A percentile compares a stretch with the other conserved stretches of the same genome.
Conservation (phyloP, 192 early-diverging fungal species). For the Dissophora ornata region DNA sequence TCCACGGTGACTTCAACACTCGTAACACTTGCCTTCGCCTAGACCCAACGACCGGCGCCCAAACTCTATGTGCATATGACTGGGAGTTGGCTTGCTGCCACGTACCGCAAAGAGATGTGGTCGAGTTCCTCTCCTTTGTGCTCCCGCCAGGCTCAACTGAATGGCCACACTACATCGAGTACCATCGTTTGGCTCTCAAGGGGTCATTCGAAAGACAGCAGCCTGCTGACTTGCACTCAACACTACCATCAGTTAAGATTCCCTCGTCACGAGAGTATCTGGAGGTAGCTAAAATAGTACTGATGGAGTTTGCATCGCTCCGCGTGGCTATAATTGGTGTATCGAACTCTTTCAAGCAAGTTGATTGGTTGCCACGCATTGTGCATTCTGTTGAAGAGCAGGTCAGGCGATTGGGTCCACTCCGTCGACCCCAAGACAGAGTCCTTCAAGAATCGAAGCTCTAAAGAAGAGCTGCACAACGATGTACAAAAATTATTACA, state of each 20-base stretch:
- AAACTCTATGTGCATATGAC: slow-evolving; percentile 41
- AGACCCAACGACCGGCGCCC: slow-evolving; percentile 26
- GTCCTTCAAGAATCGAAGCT: slow-evolving; percentile 29
- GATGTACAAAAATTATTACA: no score
- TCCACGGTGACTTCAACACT: slow-evolving; percentile 52
- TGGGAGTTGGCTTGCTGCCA: slow-evolving; percentile 53
- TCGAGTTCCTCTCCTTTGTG: slow-evolving; percentile 50
- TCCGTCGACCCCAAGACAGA: slow-evolving; percentile 10
- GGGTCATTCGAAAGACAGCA: slow-evolving; percentile 7
- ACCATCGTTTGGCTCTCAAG: slow-evolving; percentile 49
- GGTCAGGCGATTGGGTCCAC: slow-evolving; percentile 17
- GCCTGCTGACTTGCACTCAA: no score
- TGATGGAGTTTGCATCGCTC: slow-evolving; percentile 48
- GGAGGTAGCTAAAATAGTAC: slow-evolving; percentile 43
- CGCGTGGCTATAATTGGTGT: slow-evolving; percentile 45
- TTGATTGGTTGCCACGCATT: slow-evolving; percentile 43
- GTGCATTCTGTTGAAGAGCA: slow-evolving; percentile 29
- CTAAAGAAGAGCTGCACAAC: slow-evolving; percentile 6
- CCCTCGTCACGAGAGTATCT: slow-evolving; percentile 35
- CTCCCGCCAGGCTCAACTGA: slow-evolving; percentile 41
- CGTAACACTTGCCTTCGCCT: slow-evolving; percentile 42
- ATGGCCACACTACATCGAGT: slow-evolving; percentile 51
- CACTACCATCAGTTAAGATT: neutral
- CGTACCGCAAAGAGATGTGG: slow-evolving; percentile 47
- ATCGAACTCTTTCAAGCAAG: slow-evolving; percentile 47